Evolutionary conservation across 169 alveolate genomes (phyloP).

Genomic region (Condylostoma magnum): DNA sequence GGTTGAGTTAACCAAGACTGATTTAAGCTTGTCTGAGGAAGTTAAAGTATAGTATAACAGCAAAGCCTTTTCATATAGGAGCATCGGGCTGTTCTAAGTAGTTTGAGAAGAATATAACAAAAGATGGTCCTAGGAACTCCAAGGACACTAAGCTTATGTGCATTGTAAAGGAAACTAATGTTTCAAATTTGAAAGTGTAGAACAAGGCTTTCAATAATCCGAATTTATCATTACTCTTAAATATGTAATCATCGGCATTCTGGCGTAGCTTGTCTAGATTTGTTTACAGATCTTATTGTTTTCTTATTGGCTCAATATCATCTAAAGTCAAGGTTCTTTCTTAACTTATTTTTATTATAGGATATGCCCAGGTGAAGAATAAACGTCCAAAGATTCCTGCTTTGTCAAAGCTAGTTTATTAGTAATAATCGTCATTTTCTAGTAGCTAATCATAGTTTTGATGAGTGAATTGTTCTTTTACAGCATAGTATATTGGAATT

Average conservation of each 20-base stretch:
- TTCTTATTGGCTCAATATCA: conserved; percentile 1
- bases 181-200: not conserved
- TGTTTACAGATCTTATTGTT: not conserved
- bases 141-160: not conserved
- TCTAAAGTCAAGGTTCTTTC: not conserved
- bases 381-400: conserved; percentile 22
- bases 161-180: not conserved
- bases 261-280: not conserved
- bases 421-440: too few species aligned
- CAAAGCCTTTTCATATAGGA: conserved; percentile 23
- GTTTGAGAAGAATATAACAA: not conserved
- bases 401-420: conserved; percentile 18
- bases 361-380: not conserved
- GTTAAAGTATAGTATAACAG: not conserved
- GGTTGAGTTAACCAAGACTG: conserved; percentile 7
- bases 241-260: not conserved
- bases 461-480: too few species aligned
- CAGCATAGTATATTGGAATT: too few species aligned
- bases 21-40: not conserved
- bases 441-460: too few species aligned
- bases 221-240: not conserved
- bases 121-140: conserved; percentile 24
- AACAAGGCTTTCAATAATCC: conserved; percentile 17
- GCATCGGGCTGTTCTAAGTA: not conserved
- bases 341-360: not conserved